These are phyloP conservation scores for Amborella trichopoda DNA, from an alignment of 164 flowering plant genomes.

Conservation along the genomic window DNA sequence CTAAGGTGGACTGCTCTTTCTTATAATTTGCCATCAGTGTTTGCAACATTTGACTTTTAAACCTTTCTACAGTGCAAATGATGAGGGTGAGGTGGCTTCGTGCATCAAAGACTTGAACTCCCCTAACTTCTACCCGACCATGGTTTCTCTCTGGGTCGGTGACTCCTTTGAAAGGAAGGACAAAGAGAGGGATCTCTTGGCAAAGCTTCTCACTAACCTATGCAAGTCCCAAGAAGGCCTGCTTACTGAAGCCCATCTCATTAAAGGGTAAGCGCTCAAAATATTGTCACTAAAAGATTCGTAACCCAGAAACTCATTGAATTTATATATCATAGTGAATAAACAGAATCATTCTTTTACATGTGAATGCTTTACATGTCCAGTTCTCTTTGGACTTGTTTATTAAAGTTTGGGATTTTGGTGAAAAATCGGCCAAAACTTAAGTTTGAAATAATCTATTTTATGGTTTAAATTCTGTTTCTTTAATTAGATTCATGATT, in stretches of 20 bases:
- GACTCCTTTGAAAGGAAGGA: conserved; percentile 86
- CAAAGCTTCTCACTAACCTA: conserved; percentile 56
- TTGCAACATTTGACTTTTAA: no score
- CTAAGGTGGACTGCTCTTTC: no score
- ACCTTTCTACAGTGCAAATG: conserved; percentile 54
- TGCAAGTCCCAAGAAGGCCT: conserved; percentile 26
- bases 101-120: conserved; percentile 66
- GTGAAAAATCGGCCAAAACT: neutral
- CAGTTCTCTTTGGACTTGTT: neutral
- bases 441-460: no score
- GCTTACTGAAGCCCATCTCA: conserved; percentile 36
- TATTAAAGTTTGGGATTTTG: neutral
- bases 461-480: neutral
- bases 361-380: neutral
- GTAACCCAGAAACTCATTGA: neutral
- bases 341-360: neutral
- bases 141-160: conserved; percentile 66
- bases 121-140: conserved; percentile 48
- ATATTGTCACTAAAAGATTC: neutral
- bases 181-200: conserved; percentile 53
- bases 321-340: no score
- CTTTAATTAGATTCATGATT: no score
- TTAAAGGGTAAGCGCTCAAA: conserved; percentile 39
- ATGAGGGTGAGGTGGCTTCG: conserved; percentile 53
- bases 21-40: no score